Conservation (phyloP, 75 land plant genomes). For the Chamaecyparis obtusa region DNA sequence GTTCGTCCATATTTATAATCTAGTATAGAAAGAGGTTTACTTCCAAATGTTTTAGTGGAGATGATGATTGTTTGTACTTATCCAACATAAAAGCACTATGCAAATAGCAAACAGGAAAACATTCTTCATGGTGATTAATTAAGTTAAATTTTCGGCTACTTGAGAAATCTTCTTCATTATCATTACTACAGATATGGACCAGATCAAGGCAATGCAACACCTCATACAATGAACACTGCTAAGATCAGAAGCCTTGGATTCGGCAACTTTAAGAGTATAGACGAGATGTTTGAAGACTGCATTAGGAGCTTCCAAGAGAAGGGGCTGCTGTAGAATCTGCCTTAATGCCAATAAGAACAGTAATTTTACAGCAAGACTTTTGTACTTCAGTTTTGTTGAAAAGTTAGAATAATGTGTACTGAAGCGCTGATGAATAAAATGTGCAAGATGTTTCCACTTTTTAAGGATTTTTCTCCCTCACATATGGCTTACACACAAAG, state of each 20-base stretch:
- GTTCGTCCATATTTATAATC: not conserved
- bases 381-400: too few relatives aligned
- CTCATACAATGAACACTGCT: slow-evolving; percentile 69
- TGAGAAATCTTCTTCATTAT: not conserved
- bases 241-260: slow-evolving; percentile 72
- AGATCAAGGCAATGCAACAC: slow-evolving; percentile 58
- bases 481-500: too few relatives aligned
- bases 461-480: too few relatives aligned
- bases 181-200: slow-evolving; percentile 46
- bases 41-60: not conserved
- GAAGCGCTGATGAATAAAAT: too few relatives aligned
- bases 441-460: too few relatives aligned
- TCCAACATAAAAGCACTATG: not conserved
- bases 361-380: too few relatives aligned
- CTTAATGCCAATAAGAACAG: not conserved
- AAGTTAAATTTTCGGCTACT: not conserved
- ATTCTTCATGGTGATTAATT: not conserved
- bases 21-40: too few relatives aligned
- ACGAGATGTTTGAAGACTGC: slow-evolving; percentile 90
- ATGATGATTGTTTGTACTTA: not conserved
- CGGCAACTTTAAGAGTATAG: slow-evolving; percentile 49
- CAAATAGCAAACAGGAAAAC: not conserved
- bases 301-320: slow-evolving; percentile 63
- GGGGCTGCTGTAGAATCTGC: slow-evolving; percentile 36
- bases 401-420: too few relatives aligned